These are phyloP conservation scores for Russula abietina DNA, from an alignment of 768 basidiomycete genomes.

Conservation along the genomic window DNA sequence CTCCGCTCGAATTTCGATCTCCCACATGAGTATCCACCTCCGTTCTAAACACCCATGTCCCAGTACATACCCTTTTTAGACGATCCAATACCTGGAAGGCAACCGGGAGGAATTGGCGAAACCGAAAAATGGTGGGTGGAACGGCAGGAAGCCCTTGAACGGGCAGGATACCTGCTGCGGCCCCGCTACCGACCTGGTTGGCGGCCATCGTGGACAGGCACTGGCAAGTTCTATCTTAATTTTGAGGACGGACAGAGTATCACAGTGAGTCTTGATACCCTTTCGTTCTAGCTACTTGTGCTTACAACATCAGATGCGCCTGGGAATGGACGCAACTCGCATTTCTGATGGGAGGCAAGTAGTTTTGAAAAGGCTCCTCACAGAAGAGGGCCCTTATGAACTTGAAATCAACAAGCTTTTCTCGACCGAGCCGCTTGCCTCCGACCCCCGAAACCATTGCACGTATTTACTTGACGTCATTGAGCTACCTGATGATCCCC, in stretches of 20 bases:
- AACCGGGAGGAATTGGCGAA: background rate
- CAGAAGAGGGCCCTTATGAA: conserved; percentile 1
- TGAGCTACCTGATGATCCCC: conserved; percentile 20
- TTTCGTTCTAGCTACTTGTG: background rate
- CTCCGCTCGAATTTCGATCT: no score
- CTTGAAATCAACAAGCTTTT: conserved; percentile 7
- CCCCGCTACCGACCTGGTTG: conserved; percentile 14
- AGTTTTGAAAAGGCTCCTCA: no score
- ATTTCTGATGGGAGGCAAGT: no score
- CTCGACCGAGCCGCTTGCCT: conserved; percentile 20
- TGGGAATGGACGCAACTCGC: no score
- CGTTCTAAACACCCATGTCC: background rate
- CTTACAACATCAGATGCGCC: background rate
- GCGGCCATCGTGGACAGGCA: conserved; percentile 9
- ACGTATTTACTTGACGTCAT: conserved; percentile 27
- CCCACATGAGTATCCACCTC: background rate
- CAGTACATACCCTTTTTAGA: background rate
- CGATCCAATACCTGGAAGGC: background rate
- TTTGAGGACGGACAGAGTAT: conserved; percentile 17
- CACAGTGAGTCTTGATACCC: background rate
- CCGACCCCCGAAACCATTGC: conserved; percentile 30
- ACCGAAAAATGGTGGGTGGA: conserved; percentile 10
- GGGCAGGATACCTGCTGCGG: conserved; percentile 12
- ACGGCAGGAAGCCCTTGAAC: background rate
- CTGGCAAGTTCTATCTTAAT: background rate